These are phyloP conservation scores for Clonostachys solani DNA, from an alignment of 2,329 filamentous ascomycete genomes.

Conservation along the genomic window DNA sequence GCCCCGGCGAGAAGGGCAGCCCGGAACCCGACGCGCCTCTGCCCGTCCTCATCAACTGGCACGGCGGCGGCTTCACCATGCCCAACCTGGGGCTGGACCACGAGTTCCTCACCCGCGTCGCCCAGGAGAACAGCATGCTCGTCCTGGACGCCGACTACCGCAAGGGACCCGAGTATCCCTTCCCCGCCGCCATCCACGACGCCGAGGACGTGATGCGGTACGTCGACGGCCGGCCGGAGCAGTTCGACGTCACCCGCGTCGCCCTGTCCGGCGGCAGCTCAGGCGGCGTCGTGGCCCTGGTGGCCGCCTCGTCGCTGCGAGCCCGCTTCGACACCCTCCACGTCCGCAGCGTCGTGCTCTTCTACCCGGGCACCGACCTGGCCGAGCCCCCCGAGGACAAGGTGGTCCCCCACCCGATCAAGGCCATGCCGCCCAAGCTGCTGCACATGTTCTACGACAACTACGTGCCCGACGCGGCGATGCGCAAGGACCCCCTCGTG, in stretches of 20 bases:
- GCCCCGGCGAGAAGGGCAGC: too few relatives aligned
- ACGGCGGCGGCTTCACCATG: constrained; percentile 25
- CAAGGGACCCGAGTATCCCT: constrained; percentile 31
- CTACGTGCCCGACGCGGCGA: not conserved
- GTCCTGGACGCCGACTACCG: constrained; percentile 29
- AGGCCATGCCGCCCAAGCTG: not conserved
- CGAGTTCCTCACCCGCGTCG: constrained; percentile 25
- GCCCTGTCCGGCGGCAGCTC: constrained; percentile 41
- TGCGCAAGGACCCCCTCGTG: not conserved
- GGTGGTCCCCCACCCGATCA: not conserved
- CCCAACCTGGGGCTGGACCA: constrained; percentile 31
- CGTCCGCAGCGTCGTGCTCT: constrained; percentile 19
- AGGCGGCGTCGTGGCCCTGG: constrained; percentile 37
- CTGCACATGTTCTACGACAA: not conserved
- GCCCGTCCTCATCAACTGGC: constrained; percentile 26
- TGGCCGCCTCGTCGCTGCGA: constrained; percentile 19
- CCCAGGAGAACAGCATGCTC: constrained; percentile 13
- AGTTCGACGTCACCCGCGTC: constrained; percentile 25
- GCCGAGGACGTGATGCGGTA: constrained; percentile 27
- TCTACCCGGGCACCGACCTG: not conserved
- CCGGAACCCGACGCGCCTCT: too few relatives aligned
- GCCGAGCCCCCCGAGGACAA: not conserved
- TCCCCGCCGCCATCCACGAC: constrained; percentile 23
- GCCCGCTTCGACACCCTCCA: constrained; percentile 25
- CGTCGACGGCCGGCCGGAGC: constrained; percentile 15